These are phyloP conservation scores for Ophiostoma himal-ulmi DNA, from an alignment of 2,329 filamentous ascomycete species.

Conservation along the genomic window DNA sequence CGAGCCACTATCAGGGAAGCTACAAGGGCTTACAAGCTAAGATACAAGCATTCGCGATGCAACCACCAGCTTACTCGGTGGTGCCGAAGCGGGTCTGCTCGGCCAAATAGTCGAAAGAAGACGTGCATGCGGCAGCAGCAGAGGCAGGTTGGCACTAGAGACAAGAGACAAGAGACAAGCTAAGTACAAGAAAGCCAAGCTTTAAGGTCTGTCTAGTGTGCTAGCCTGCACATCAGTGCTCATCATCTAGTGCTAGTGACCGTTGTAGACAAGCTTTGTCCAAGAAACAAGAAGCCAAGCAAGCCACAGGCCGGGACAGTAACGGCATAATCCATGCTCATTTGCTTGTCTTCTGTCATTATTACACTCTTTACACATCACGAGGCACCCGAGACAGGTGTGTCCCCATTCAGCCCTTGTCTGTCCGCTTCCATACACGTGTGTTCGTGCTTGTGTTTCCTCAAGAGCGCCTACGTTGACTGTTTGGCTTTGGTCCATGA, in stretches of 20 bases:
- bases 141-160: neutral
- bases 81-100: conserved; percentile 12
- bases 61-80: neutral
- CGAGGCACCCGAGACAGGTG: neutral
- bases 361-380: neutral
- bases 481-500: neutral
- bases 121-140: neutral
- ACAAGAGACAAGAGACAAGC: neutral
- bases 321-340: neutral
- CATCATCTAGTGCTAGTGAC: neutral
- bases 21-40: neutral
- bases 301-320: neutral
- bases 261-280: neutral
- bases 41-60: neutral
- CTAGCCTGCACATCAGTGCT: neutral
- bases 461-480: neutral
- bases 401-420: neutral
- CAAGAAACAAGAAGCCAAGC: neutral
- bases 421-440: too few species aligned
- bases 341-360: neutral
- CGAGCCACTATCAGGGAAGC: neutral
- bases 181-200: neutral
- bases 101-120: neutral
- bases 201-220: neutral
- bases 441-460: too few species aligned